Conservation (phyloP, 768 basidiomycete genomes). For the Peribolospora kevripleyi region DNA sequence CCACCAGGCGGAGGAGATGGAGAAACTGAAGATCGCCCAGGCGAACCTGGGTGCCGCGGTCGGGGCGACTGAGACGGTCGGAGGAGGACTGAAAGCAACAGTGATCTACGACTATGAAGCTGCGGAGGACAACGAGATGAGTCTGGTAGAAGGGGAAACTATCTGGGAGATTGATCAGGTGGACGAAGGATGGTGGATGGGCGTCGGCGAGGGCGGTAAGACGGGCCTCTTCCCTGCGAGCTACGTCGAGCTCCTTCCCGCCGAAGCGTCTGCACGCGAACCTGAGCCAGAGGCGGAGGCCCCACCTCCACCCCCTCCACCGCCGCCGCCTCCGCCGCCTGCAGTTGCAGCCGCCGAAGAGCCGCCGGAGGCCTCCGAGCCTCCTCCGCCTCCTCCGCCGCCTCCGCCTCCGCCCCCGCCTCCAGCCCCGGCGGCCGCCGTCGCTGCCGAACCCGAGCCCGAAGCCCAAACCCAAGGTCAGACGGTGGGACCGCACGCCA, state of each 20-base stretch:
- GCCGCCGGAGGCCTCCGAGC: constrained; percentile 17
- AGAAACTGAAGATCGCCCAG: constrained; percentile 3
- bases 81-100: constrained; percentile 33
- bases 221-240: constrained; percentile 75
- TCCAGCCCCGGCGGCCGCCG: constrained; percentile 14
- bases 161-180: constrained; percentile 61
- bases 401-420: constrained; percentile 31
- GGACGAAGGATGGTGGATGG: constrained; percentile 80
- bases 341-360: constrained; percentile 17
- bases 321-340: constrained; percentile 17
- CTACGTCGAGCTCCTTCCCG: constrained; percentile 55
- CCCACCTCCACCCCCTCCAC: not conserved
- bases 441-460: constrained; percentile 26
- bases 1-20: constrained; percentile 1
- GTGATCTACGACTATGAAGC: constrained; percentile 65
- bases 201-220: constrained; percentile 43
- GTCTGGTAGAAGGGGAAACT: constrained; percentile 50
- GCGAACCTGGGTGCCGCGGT: constrained; percentile 7
- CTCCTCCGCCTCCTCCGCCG: constrained; percentile 26
- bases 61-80: not conserved
- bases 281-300: not conserved
- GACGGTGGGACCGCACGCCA: constrained; percentile 37
- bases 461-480: constrained; percentile 18
- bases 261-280: constrained; percentile 3
- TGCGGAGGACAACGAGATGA: constrained; percentile 66